These are phyloP conservation scores for Plasmodium chabaudi DNA, from an alignment of 169 alveolate species.

Conservation along the genomic window DNA sequence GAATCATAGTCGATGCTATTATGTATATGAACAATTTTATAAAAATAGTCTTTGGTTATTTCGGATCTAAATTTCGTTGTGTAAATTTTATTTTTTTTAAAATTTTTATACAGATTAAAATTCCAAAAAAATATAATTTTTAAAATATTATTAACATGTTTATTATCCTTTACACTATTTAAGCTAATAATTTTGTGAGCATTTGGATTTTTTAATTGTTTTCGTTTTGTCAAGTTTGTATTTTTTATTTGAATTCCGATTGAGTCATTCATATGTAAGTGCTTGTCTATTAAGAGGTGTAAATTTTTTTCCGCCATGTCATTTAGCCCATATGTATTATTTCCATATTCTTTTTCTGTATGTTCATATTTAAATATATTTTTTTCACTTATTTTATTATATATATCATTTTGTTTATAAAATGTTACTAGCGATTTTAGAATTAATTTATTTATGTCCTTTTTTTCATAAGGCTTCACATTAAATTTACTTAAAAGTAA, in stretches of 20 bases:
- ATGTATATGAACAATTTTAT: slow-evolving; percentile 46
- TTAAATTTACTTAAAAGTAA: slow-evolving; percentile 39
- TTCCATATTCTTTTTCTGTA: not conserved
- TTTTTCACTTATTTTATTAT: slow-evolving; percentile 32
- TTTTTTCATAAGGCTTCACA: slow-evolving; percentile 41
- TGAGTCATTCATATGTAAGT: not conserved
- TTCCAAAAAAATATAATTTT: slow-evolving; percentile 74
- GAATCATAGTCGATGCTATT: slow-evolving; percentile 25
- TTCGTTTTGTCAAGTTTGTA: not conserved
- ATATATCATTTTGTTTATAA: slow-evolving; percentile 18
- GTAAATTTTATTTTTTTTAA: slow-evolving; percentile 63
- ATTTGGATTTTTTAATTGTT: not conserved
- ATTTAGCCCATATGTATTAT: not conserved
- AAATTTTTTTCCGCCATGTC: not conserved
- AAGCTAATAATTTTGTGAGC: slow-evolving; percentile 9
- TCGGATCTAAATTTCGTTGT: slow-evolving; percentile 31
- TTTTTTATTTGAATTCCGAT: not conserved
- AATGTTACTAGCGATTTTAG: slow-evolving; percentile 60
- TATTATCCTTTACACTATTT: slow-evolving; percentile 6
- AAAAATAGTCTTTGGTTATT: slow-evolving; percentile 64
- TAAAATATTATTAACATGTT: slow-evolving; percentile 52
- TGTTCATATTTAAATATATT: slow-evolving; percentile 13
- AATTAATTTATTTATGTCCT: slow-evolving; percentile 26
- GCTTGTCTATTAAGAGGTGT: not conserved
- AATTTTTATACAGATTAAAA: slow-evolving; percentile 65